Evolutionary conservation across 441 rosid species (phyloP), one percentile per base, ranked within the genome.

Genomic region (Bruguiera hainesii): DNA sequence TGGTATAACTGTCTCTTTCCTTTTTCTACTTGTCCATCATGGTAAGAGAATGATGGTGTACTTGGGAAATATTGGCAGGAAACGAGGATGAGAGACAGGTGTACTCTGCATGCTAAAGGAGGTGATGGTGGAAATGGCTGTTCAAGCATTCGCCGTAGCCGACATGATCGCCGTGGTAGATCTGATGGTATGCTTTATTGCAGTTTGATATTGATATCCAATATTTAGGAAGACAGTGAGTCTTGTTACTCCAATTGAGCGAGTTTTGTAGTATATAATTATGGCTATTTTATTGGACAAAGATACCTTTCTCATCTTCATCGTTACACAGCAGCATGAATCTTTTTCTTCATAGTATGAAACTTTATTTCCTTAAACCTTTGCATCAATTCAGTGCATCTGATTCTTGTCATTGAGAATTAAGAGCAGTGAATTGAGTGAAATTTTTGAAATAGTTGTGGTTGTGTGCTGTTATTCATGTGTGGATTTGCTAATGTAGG

Each of bases 51-150:
- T 42, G 18, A 18, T 42, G 61, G 35, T 57, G 20, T 69, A 7
- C 39, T 59, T 51, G 25, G 69, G 56, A 53, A 68, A 69, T 56
- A 26, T 9, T 64, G 75, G 66, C 80, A 93, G 97, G 98, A 90
- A 80, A 87, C 94, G 66, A 81, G 89, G 81, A 90, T 90, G 97
- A 85, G 82, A 68, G 98, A 90, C 71, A 84, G 85, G 69, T 80
- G 76, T 71, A 84, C 71, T 21, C 63, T 93, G 51, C 74, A 81
- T 74, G 91, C 83, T 49, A 86, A 86, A 71, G 97, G 94, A 48
- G 98, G 97, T 28, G 89, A 84, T 80, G 98, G 98, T 60, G 98
- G 98, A 50, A 82, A 64, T 68, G 97, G 98, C 56, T 90, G 90
- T 71, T 79, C 66, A 25, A 90, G 98, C 49, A 53, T 80, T 33